phyloP scores from a whole-genome alignment of 495 filamentous ascomycete genomes.

The Penicillium samsonianum region DNA sequence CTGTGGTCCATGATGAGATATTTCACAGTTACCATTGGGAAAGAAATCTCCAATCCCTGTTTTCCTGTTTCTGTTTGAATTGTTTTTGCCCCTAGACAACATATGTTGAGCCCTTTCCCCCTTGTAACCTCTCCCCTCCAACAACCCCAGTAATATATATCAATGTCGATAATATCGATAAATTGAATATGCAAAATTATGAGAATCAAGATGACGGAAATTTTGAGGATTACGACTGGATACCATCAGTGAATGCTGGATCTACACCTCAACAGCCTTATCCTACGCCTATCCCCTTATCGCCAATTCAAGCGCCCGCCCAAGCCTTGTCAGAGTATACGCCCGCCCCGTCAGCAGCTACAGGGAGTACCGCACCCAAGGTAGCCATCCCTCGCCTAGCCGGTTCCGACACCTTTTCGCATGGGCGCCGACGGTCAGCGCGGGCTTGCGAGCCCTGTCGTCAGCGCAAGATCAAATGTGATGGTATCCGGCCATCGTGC shows the following conservation, averaged over 20 bases:
- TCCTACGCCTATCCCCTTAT: slow-evolving; percentile 3
- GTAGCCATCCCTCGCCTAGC: slow-evolving; percentile 39
- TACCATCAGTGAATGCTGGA: neutral
- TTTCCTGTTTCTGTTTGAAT: neutral
- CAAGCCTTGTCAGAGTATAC: neutral
- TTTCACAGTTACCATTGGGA: neutral
- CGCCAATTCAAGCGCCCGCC: neutral
- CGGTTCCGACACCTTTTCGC: neutral
- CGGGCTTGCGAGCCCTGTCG: slow-evolving; percentile 73
- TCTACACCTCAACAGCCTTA: neutral
- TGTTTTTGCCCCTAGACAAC: too few relatives aligned
- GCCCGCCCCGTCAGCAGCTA: slow-evolving; percentile 2
- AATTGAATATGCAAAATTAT: too few relatives aligned
- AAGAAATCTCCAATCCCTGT: neutral
- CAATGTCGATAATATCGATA: too few relatives aligned
- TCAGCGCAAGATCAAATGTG: slow-evolving; percentile 65
- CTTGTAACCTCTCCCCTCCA: too few relatives aligned
- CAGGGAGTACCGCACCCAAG: slow-evolving; percentile 17
- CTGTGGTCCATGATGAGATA: too few relatives aligned
- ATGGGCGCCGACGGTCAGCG: slow-evolving; percentile 39
- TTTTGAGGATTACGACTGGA: neutral
- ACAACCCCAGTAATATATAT: too few relatives aligned
- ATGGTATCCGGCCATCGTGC: slow-evolving; percentile 55
- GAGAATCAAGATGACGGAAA: neutral
- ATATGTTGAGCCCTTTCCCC: too few relatives aligned